Percentiles rank a stretch among this genome's conserved stretches.
Evolutionary conservation across 805 yeast species (phyloP).

Genomic region (Wickerhamiella alocasiicola): DNA sequence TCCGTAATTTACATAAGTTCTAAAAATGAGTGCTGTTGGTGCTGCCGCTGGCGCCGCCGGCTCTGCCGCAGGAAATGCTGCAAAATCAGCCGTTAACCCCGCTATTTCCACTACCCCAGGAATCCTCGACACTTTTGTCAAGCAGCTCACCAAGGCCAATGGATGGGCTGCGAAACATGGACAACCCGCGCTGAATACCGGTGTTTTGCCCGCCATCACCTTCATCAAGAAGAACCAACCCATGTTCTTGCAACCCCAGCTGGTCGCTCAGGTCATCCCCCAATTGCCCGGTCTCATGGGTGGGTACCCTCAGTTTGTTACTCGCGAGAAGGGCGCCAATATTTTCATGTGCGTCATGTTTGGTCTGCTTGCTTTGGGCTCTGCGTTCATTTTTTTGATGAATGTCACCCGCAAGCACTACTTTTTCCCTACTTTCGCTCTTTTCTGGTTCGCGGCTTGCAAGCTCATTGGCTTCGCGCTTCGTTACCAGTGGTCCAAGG

Average conservation of each 20-base stretch:
- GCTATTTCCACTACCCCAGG: constrained; percentile 7
- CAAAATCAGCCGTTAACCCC: constrained; percentile 1
- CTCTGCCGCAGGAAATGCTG: constrained; percentile 2
- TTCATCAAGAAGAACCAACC: constrained; percentile 14
- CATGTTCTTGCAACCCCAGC: constrained; percentile 13
- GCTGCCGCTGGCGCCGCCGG: background rate
- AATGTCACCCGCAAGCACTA: constrained; percentile 46
- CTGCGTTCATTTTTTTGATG: constrained; percentile 34
- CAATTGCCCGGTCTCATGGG: constrained; percentile 39
- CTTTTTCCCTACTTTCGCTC: constrained; percentile 43
- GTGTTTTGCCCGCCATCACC: constrained; percentile 19
- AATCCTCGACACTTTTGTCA: constrained; percentile 5
- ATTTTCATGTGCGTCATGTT: constrained; percentile 46
- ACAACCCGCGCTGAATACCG: constrained; percentile 21
- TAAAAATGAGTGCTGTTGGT: no score
- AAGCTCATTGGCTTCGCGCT: constrained; percentile 48
- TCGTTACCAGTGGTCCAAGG: constrained; percentile 46
- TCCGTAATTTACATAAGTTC: no score
- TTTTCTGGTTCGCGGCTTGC: constrained; percentile 40
- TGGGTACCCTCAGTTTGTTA: constrained; percentile 31
- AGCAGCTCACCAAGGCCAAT: background rate
- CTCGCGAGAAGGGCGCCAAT: constrained; percentile 45
- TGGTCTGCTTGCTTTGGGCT: constrained; percentile 36
- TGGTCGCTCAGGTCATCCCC: constrained; percentile 18
- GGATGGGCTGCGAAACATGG: constrained; percentile 13